Percentiles rank a stretch among this genome's conserved stretches.
phyloP scores from a whole-genome alignment of 495 filamentous ascomycete species.

The Aspergillus ellipticus region DNA sequence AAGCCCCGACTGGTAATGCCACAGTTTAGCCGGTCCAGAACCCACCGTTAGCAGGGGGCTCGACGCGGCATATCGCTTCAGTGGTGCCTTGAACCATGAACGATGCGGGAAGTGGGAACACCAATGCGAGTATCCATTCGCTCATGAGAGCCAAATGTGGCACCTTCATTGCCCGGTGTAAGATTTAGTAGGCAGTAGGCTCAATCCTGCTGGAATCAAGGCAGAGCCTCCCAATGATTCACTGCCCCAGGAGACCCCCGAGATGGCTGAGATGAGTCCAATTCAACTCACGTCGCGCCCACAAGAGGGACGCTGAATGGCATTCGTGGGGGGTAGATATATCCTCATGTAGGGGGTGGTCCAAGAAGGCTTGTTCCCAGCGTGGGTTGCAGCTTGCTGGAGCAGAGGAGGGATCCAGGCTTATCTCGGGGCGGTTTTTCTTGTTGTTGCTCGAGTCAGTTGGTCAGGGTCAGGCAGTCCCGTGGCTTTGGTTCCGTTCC shows the following conservation, averaged over 20 bases:
- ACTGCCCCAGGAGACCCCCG: not conserved
- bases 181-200: not conserved
- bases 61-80: not conserved
- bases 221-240: not conserved
- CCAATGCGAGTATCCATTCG: not conserved
- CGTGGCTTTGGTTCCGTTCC: constrained; percentile 20
- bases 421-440: not conserved
- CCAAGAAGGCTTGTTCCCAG: not conserved
- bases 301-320: not conserved
- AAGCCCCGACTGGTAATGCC: no score
- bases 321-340: not conserved
- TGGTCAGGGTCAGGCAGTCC: constrained; percentile 6
- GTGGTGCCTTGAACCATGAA: not conserved
- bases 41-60: no score
- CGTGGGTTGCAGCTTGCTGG: no score
- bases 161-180: not conserved
- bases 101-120: not conserved
- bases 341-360: not conserved
- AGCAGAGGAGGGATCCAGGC: not conserved
- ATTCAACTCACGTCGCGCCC: not conserved
- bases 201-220: not conserved
- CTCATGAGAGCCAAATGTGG: not conserved
- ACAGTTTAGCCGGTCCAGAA: no score
- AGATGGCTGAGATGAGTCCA: not conserved
- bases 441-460: constrained; percentile 3